Conservation (phyloP, 768 basidiomycete species). For the Phlebiopsis gigantea region DNA sequence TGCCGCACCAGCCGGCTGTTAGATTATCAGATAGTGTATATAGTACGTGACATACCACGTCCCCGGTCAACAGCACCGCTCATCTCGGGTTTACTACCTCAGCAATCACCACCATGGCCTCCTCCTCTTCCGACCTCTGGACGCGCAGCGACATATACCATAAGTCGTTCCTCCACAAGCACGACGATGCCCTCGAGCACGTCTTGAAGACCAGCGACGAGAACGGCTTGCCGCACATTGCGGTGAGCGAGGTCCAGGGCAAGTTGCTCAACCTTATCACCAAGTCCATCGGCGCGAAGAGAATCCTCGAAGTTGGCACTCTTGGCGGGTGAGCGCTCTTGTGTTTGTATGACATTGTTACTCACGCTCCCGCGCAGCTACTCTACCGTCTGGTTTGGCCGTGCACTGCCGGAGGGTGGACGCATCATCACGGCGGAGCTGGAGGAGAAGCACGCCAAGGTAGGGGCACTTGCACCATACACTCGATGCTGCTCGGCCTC, state of each 20-base stretch:
- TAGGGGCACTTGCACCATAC: slow-evolving; percentile 14
- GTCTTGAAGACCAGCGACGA: slow-evolving; percentile 35
- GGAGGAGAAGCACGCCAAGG: slow-evolving; percentile 40
- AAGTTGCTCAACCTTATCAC: slow-evolving; percentile 53
- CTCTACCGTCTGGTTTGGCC: slow-evolving; percentile 32
- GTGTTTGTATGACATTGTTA: neutral
- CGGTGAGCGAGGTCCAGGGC: slow-evolving; percentile 49
- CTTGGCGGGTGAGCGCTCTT: slow-evolving; percentile 46
- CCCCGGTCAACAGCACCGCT: neutral
- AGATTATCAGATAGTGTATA: slow-evolving; percentile 9
- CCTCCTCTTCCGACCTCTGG: slow-evolving; percentile 34
- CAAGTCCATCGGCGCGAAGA: slow-evolving; percentile 45
- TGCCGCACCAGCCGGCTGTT: neutral
- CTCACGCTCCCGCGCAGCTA: slow-evolving; percentile 17
- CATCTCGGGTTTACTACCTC: neutral
- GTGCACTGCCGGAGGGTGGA: slow-evolving; percentile 44
- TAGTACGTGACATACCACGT: neutral
- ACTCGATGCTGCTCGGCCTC: neutral
- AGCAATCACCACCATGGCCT: neutral
- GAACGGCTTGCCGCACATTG: slow-evolving; percentile 45
- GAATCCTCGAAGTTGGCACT: slow-evolving; percentile 61
- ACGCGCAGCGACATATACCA: slow-evolving; percentile 49
- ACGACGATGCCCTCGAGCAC: slow-evolving; percentile 39
- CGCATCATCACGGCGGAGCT: slow-evolving; percentile 43
- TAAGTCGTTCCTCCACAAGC: slow-evolving; percentile 45